These are phyloP conservation scores for Bipolaris victoriae DNA, from an alignment of 2,329 filamentous ascomycete species.

Conservation along the genomic window DNA sequence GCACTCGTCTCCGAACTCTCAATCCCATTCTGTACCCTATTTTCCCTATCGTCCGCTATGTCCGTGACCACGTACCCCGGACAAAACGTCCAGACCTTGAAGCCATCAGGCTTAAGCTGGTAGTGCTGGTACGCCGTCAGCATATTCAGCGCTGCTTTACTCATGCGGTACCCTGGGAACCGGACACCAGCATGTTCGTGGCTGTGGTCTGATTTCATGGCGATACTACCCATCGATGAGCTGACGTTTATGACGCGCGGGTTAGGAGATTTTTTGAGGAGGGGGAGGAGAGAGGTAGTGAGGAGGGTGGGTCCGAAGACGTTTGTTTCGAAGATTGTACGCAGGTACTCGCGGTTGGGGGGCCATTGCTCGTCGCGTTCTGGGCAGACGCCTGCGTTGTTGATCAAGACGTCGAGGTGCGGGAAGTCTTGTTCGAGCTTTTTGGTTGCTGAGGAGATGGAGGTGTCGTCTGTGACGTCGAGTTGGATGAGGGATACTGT, in stretches of 20 bases:
- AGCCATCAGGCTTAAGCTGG: slow-evolving; percentile 38
- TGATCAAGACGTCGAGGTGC: slow-evolving; percentile 79
- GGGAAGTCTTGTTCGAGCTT: slow-evolving; percentile 36
- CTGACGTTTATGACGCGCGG: slow-evolving; percentile 47
- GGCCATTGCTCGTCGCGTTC: slow-evolving; percentile 16
- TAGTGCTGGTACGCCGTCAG: slow-evolving; percentile 48
- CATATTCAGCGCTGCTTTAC: slow-evolving; percentile 48
- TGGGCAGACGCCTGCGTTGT: slow-evolving; percentile 73
- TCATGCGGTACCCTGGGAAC: slow-evolving; percentile 40
- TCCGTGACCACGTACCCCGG: slow-evolving; percentile 43
- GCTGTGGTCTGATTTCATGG: slow-evolving; percentile 23
- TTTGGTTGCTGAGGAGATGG: slow-evolving; percentile 44
- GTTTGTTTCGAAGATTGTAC: slow-evolving; percentile 45
- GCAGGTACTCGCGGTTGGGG: slow-evolving; percentile 24
- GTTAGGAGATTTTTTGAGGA: slow-evolving; percentile 41
- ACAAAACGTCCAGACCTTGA: slow-evolving; percentile 41
- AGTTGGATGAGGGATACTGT: slow-evolving; percentile 43
- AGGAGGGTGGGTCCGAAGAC: slow-evolving; percentile 46
- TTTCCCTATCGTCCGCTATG: slow-evolving; percentile 28
- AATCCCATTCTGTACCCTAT: slow-evolving; percentile 16
- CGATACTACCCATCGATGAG: slow-evolving; percentile 43
- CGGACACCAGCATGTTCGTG: slow-evolving; percentile 3
- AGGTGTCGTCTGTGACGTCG: slow-evolving; percentile 44
- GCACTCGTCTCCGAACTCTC: slow-evolving; percentile 44
- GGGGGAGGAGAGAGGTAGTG: slow-evolving; percentile 40